Base-by-base conservation (phyloP, 257 asterid genomes). In the Haberlea rhodopensis region DNA sequence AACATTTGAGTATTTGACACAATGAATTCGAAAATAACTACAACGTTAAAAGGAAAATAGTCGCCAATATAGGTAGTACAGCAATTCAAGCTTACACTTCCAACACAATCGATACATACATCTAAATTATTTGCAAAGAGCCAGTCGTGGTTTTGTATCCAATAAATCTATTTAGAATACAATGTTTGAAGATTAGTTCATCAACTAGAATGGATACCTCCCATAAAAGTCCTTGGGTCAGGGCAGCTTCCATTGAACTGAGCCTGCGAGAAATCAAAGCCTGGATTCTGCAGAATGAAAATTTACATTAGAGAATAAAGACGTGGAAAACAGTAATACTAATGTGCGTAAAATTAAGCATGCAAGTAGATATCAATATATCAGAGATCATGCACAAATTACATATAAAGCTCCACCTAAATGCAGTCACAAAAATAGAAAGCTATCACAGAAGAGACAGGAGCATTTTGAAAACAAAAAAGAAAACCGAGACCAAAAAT, bases 221-320 rank as follows among this genome's bases (percentile, higher is more conserved):
- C 95, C 96, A 88, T 88, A 83, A 85, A 88, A 66, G 87, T 85
- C 81, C 72, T 82, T 0, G 95, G 94, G 73, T 88, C 96, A 28
- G 94, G 94, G 85, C 96, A 88, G 57, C 57, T 78, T 25, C 96
- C 96, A 3, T 78, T 74, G 82, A 88, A 88, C 60, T 88, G 95
- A 13, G 96, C 96, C 74, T 88, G 94, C 15, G 96, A 85, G 80
- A 88, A 88, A 64, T 88, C 94, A 26, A 88, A 88, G 28, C 95
- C 96, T 5, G 96, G 95, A 79, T 88, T 88, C 96, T 88, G 91
- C 78, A 63, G 10, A 57, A 9, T 5, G 32, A 63, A 49, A 16
- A 56, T 23, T 31, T 5, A 57, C 70, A 28, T 23, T 25, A 59
- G 59, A 37, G 46, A 43, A 43, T n/a, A n/a, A n/a, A n/a, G n/a